Base-by-base conservation (phyloP, 257 asterid species). In the Capsicum pubescens region DNA sequence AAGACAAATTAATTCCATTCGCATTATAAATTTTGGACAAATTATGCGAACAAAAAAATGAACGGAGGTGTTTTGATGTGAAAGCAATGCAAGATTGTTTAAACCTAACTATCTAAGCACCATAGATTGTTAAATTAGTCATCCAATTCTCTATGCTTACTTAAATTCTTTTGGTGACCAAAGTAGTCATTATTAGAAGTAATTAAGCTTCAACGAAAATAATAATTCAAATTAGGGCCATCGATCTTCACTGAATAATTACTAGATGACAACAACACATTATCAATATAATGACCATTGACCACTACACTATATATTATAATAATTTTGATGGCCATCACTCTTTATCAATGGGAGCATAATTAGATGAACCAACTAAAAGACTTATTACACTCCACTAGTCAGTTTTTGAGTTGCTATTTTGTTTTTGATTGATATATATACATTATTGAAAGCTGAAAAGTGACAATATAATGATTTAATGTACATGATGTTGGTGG, bases 291-390 rank as follows among this genome's bases (percentile, higher is more conserved):
- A 70, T n/a, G 79, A 44, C 79, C 79, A 70, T 44, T 44, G 58
- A 71, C 79, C 36, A 44, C 55, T n/a, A n/a, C 36, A 7, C 13
- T 10, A 44, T n/a, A 17, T 44, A 69, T 69, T 69, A 39, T 8
- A 69, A 4, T 39, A 8, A 69, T 39, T 71, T 71, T 71, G 56
- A 71, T 71, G 56, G 16, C 39, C 79, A 17, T 71, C 79, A 10
- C 57, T 46, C 58, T 46, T 44, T 71, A 46, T 71, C 79, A 17
- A 46, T 71, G 57, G 79, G 8, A n/a, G 57, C 16, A 71, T n/a
- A 71, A 71, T 71, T 46, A 46, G 79, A 71, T 46, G 79, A 71
- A 71, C 79, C 58, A 71, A 71, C 58, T 17, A 44, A 71, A 71
- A 69, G 6, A 19, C 44, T 71, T 71, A 44, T n/a, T 42, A 71